Evolutionary conservation across 345 rosid species (phyloP), one percentile per base, ranked within the genome.

Genomic region (Geranium brycei): DNA sequence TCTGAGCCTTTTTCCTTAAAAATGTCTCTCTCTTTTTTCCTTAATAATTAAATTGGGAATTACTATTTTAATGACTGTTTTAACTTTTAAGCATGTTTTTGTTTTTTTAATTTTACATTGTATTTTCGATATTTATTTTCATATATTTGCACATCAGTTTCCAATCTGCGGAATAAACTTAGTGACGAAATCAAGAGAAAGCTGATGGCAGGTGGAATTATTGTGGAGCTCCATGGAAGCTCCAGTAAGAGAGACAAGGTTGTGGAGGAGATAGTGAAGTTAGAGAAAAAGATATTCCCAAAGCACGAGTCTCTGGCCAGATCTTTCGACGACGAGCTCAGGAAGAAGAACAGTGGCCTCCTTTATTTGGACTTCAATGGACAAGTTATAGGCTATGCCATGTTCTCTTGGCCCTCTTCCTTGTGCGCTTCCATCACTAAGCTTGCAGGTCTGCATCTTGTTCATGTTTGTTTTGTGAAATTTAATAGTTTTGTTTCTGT

Each of bases 231-330:
- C 18, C 72, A 63, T 17, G 82, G 79, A 71, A 84, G 74, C 66
- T 80, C 95, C 4, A 23, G 15, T 12, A 60, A 72, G 40, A 80
- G 80, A 78, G 76, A 51, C 1, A 71, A 65, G 38, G 72, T 78
- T 7, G 82, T 86, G 70, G 83, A 76, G 7, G 90, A 83, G 65
- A 84, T 85, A 10, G 86, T 87, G 76, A 87, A 76, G 69, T 69
- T 88, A 64, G 97, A 88, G 81, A 83, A 70, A 64, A 87, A 79
- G 63, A 68, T 85, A 23, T 87, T 88, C 71, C 96, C 95, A 12
- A 85, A 88, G 71, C 96, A 87, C 67, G 98, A 83, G 72, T 91
- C 96, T 2, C 88, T 87, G 5, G 80, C 91, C 61, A 77, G 70
- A 47, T 78, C 77, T 19, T 87, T 91, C 56, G 85, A 87, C 6